Conservation (phyloP, 306 rosid species). For the Corylus heterophylla region DNA sequence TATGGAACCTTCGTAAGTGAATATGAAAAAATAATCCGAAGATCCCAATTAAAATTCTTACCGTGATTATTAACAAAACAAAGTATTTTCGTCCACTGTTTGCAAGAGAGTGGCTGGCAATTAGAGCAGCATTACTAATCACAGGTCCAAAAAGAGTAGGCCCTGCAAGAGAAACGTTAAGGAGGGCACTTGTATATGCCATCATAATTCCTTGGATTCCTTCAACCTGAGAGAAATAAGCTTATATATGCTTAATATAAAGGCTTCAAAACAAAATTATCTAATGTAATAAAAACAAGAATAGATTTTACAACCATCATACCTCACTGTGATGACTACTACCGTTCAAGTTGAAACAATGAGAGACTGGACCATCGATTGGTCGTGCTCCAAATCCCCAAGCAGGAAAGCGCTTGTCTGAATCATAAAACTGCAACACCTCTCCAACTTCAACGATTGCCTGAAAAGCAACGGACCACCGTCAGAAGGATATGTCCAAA, state of each 20-base stretch:
- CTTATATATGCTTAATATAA: slow-evolving; percentile 16
- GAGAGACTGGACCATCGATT: slow-evolving; percentile 98
- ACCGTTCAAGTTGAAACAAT: slow-evolving; percentile 98
- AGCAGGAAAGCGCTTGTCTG: slow-evolving; percentile 91
- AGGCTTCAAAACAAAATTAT: slow-evolving; percentile 14
- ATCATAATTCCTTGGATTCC: slow-evolving; percentile 97
- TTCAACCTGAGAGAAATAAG: slow-evolving; percentile 74
- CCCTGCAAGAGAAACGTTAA: slow-evolving; percentile 97
- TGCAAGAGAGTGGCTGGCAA: slow-evolving; percentile 93
- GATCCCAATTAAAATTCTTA: slow-evolving; percentile 41
- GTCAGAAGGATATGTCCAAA: slow-evolving; percentile 23
- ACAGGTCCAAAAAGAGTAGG: slow-evolving; percentile 99
- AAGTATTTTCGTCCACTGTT: slow-evolving; percentile 79
- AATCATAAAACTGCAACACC: slow-evolving; percentile 89
- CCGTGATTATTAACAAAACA: slow-evolving; percentile 91
- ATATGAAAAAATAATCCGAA: slow-evolving; percentile 17
- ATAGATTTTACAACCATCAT: slow-evolving; percentile 26
- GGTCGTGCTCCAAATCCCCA: slow-evolving; percentile 99
- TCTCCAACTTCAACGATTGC: slow-evolving; percentile 94
- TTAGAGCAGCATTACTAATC: slow-evolving; percentile 79
- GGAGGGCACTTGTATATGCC: slow-evolving; percentile 94
- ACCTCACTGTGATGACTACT: slow-evolving; percentile 93
- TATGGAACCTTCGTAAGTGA: slow-evolving; percentile 3
- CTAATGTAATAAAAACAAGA: slow-evolving; percentile 33
- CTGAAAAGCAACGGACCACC: slow-evolving; percentile 42